Conservation (phyloP, 2,329 filamentous ascomycete genomes). For the Venturia nashicola region DNA sequence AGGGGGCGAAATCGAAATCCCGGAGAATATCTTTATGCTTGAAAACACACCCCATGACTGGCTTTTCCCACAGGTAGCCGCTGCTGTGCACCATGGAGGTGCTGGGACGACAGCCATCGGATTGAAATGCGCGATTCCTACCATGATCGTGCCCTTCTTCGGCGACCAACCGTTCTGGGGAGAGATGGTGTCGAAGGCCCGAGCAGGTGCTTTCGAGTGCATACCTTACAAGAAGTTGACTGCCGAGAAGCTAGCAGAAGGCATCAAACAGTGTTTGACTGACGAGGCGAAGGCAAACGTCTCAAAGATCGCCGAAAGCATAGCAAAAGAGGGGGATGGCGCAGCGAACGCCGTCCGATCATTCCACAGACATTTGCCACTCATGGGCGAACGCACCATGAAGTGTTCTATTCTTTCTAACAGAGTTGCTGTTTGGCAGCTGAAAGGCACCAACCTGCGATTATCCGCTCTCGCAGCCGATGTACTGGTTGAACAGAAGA, state of each 20-base stretch:
- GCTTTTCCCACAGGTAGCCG: constrained; percentile 56
- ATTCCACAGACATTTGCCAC: constrained; percentile 49
- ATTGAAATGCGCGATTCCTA: constrained; percentile 57
- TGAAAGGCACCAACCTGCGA: constrained; percentile 48
- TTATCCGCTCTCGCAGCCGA: constrained; percentile 55
- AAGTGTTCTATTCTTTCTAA: constrained; percentile 54
- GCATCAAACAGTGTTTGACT: constrained; percentile 55
- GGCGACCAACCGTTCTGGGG: constrained; percentile 75
- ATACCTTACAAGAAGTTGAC: constrained; percentile 57
- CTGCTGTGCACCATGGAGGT: constrained; percentile 64
- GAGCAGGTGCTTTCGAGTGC: constrained; percentile 49
- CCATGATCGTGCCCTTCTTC: constrained; percentile 69
- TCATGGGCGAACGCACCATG: constrained; percentile 36
- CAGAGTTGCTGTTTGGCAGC: constrained; percentile 51
- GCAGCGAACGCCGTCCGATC: constrained; percentile 55
- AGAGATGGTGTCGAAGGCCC: constrained; percentile 49
- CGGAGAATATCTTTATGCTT: constrained; percentile 56
- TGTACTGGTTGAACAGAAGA: constrained; percentile 48
- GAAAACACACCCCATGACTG: constrained; percentile 68
- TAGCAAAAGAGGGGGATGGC: constrained; percentile 53
- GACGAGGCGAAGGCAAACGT: constrained; percentile 48
- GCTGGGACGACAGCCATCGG: constrained; percentile 67
- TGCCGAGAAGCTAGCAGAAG: constrained; percentile 53
- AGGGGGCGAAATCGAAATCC: constrained; percentile 31
- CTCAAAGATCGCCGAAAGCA: constrained; percentile 46